These are phyloP conservation scores for Haberlea rhodopensis DNA, from an alignment of 257 asterid genomes.

Conservation along the genomic window DNA sequence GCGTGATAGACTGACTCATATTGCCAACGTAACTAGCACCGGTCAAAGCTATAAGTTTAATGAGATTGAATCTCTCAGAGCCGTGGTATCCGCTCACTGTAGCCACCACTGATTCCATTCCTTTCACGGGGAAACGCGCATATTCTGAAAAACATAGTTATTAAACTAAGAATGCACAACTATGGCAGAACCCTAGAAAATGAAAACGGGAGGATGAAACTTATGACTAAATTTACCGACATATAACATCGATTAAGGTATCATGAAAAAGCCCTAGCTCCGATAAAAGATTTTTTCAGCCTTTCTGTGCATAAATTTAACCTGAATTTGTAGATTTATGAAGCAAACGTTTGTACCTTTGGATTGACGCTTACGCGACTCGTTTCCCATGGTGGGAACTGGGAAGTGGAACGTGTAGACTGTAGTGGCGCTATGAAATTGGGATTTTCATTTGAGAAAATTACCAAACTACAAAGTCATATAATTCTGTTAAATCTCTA, in stretches of 20 bases:
- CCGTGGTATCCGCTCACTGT: slow-evolving; percentile 53
- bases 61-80: slow-evolving; percentile 43
- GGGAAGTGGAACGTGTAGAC: no score
- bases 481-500: no score
- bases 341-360: no score
- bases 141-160: slow-evolving; percentile 18
- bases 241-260: neutral
- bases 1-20: slow-evolving; percentile 45
- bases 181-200: neutral
- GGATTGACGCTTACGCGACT: no score
- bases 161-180: neutral
- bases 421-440: no score
- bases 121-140: slow-evolving; percentile 31
- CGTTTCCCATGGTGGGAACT: no score
- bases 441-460: no score
- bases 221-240: neutral
- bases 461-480: no score
- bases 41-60: slow-evolving; percentile 39
- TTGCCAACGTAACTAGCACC: slow-evolving; percentile 54
- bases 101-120: slow-evolving; percentile 68
- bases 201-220: neutral
- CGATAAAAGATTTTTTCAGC: neutral
- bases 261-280: slow-evolving; percentile 24
- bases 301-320: no score
- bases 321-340: no score